Base-by-base conservation (phyloP, 441 rosid species). In the Mallotus japonicus region DNA sequence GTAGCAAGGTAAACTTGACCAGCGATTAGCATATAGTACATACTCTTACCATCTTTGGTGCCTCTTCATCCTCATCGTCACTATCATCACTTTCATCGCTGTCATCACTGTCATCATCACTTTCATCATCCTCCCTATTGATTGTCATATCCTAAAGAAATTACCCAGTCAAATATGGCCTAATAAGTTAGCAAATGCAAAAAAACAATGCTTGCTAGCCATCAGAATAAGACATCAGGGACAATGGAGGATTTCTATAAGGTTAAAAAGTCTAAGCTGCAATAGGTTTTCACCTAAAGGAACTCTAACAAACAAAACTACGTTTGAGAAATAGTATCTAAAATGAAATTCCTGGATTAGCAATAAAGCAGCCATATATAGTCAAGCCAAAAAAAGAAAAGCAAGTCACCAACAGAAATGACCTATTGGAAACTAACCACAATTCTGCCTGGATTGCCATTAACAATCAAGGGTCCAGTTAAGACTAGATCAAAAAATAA, bases 1-100 rank as follows among this genome's bases (percentile, higher is more conserved):
- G 57, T 24, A 20, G 13, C 6, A 20, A 55, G 32, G 22, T 19
- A 9, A 50, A 50, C 59, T 47, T 1, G 47, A 58, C 6, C 32
- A 55, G 20, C 14, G 9, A 3, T 6, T 19, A n/a, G 54, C 14
- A 63, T 3, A 47, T 16, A 40, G 20, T 3, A 44, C 0, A 62
- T 4, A 42, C 17, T 64, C 67, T 68, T 76, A 86, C 94, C 87
- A 79, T 77, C 72, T 50, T 77, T 40, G 89, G 88, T 37, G 83
- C 80, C 75, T 80, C 80, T 24, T 81, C 76, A 12, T 81, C 88
- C 19, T 75, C 82, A 40, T 76, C 78, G 17, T 64, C 75, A 58
- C 63, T 73, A 49, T 61, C 75, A 13, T 77, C 77, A 51, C 72
- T 78, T 40, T 85, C 83, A 0, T 73, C 80, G 22, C 80, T 78